Percentiles rank a stretch among this genome's conserved stretches.
These are phyloP conservation scores for Zasmidium citrigriseum DNA, from an alignment of 2,329 filamentous ascomycete species.

Conservation along the genomic window DNA sequence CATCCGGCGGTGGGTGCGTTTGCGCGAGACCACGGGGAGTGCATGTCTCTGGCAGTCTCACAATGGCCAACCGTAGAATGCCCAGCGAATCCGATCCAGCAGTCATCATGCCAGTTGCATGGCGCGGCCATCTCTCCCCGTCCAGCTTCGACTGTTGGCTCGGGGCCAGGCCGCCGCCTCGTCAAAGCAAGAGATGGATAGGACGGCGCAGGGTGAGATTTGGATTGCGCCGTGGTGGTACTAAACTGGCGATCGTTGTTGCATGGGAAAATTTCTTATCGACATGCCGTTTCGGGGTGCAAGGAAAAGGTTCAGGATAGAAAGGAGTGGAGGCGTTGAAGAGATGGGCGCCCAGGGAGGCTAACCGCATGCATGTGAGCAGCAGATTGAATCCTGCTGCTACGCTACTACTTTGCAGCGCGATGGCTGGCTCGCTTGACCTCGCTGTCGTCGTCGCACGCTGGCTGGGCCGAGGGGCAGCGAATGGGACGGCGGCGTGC, in stretches of 20 bases:
- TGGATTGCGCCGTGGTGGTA: slow-evolving; percentile 17
- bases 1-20: slow-evolving; percentile 2
- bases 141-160: slow-evolving; percentile 9
- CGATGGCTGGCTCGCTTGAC: not conserved
- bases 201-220: slow-evolving; percentile 15
- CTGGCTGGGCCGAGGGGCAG: slow-evolving; percentile 1
- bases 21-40: slow-evolving; percentile 12
- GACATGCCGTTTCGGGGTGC: slow-evolving; percentile 14
- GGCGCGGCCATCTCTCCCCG: slow-evolving; percentile 9
- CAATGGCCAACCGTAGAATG: slow-evolving; percentile 15
- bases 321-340: slow-evolving; percentile 18
- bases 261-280: slow-evolving; percentile 16
- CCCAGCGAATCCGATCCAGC: slow-evolving; percentile 14
- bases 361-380: slow-evolving; percentile 8
- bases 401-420: not conserved
- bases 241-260: slow-evolving; percentile 15
- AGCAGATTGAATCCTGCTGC: not conserved
- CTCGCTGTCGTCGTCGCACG: not conserved
- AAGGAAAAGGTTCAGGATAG: slow-evolving; percentile 15
- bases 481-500: not conserved
- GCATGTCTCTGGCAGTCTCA: slow-evolving; percentile 11
- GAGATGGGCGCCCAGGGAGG: slow-evolving; percentile 10
- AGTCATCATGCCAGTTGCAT: slow-evolving; percentile 12
- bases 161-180: slow-evolving; percentile 9
- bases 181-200: slow-evolving; percentile 7